Base-by-base conservation (phyloP, 352 stramenopile genomes). In the Pythium phragmiticola region DNA sequence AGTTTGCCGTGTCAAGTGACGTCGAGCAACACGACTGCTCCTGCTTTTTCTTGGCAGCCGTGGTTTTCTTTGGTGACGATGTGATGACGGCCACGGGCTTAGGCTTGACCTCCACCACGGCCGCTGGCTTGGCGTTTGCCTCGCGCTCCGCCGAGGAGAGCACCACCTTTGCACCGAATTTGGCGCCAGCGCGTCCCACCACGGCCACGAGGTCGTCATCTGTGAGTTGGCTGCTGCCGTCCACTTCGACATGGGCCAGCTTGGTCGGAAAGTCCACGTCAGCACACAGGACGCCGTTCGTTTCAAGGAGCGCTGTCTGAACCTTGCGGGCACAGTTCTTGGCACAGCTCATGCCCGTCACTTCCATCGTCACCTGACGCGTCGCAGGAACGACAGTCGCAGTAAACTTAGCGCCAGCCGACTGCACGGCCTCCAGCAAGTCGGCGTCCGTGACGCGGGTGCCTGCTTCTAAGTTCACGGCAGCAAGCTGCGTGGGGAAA, bases 201-300 rank as follows among this genome's bases (percentile, higher is more conserved):
- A 82, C 69, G 19, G 69, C 47, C n/a, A 94, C 73, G 49, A 95
- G 49, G 34, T 93, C 80, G 14, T 64, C 67, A 34, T 88, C 76
- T 4, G 73, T 72, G 6, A 94, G 37, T 0, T 42, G 60, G 50
- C 77, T 92, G 2, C 68, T 76, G 14, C 77, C 47, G 47, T 84
- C 65, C 19, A 94, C 70, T 39, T 81, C 68, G 0, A 96, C 69
- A 12, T 63, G 86, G 8, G 82, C 85, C 5, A 79, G 74, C 65
- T 94, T 88, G 11, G 72, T 60, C 7, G 65, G 48, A 33, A 95
- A 94, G 39, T 95, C 79, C 54, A 96, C 86, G 6, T 54, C 70
- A 0, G 84, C 82, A 39, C 45, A 81, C 49, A 89, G 60, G 26
- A 96, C 82, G 6, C 78, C 78, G 7, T 74, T 16, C 1, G 80